Evolutionary conservation across 2,329 filamentous ascomycete species (phyloP).

Genomic region (Helminthosporium solani): DNA sequence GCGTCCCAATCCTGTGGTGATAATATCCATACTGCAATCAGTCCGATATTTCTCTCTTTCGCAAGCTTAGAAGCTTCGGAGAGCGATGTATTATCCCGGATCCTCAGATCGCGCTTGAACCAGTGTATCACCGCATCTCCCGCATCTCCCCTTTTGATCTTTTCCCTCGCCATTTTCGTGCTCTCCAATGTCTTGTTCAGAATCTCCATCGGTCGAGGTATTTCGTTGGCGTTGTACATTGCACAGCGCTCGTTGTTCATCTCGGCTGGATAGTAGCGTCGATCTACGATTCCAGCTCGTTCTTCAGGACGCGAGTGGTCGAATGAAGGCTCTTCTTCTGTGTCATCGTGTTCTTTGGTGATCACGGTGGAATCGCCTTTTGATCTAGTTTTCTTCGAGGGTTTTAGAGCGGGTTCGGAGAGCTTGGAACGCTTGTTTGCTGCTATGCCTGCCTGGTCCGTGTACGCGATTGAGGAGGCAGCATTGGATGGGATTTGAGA

Average conservation of each 20-base stretch:
- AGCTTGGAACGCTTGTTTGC: conserved; percentile 42
- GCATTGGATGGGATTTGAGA: conserved; percentile 22
- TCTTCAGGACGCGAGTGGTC: conserved; percentile 43
- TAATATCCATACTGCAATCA: conserved; percentile 76
- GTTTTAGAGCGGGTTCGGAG: conserved; percentile 31
- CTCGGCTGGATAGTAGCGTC: conserved; percentile 78
- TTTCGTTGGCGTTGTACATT: conserved; percentile 68
- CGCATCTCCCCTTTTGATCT: conserved; percentile 45
- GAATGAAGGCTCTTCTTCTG: conserved; percentile 21
- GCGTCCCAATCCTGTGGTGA: conserved; percentile 84
- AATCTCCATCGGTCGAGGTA: conserved; percentile 72
- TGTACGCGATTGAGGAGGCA: conserved; percentile 33
- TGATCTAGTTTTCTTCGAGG: conserved; percentile 14
- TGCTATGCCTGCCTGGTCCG: conserved; percentile 33
- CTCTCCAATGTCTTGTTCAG: conserved; percentile 62
- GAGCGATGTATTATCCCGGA: conserved; percentile 71
- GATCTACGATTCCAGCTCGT: conserved; percentile 44
- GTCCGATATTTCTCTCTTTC: conserved; percentile 64
- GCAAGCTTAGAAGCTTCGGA: conserved; percentile 67
- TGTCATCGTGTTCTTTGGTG: conserved; percentile 17
- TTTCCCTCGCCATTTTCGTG: conserved; percentile 57
- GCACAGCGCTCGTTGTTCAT: conserved; percentile 78
- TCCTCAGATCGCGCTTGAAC: conserved; percentile 83
- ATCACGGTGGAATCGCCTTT: conserved; percentile 2
- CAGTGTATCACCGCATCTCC: conserved; percentile 76